Base-by-base conservation (phyloP, 2,329 filamentous ascomycete species). In the Fusarium sp. region DNA sequence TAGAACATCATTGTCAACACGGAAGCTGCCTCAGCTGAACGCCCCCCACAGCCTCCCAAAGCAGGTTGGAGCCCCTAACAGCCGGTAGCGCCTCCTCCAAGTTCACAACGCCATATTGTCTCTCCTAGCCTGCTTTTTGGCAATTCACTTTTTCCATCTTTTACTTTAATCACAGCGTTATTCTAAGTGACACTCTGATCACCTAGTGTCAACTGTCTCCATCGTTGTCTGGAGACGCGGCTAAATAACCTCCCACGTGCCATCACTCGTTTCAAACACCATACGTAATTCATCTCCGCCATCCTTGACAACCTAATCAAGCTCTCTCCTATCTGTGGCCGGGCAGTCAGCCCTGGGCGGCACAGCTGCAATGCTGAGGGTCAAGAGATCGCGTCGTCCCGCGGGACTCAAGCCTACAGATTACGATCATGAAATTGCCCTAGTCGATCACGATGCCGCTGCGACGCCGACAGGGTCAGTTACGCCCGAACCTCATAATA, bases 381-480 rank as follows among this genome's bases (percentile, higher is more conserved):
- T 82, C 71, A 77, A 84, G 73, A 86, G 83, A 72, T 89, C 86
- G 71, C 89, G 89, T 76, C 88, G 89, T 76, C 86, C 84, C 41
- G 79, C 84, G 56, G 83, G 84, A 62, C 83, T 90, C 63, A 86
- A 87, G 79, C 88, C 90, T 71, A 83, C 82, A 78, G 89, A 92
- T 74, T 92, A 91, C 77, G 90, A 92, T 76, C 92, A 93, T 80
- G 90, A 91, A 79, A 94, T 95, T 77, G 82, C 79, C 73, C 88
- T 95, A 41, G 84, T 93, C 73, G 91, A 94, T 79, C 83, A 85
- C 62, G 84, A 84, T 76, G 70, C 78, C 68, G 73, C 71, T 17
- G 60, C 62, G 53, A 77, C 76, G 42, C 74, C 75, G 44, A 60
- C 71, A 53, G 59, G 64, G 55, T 59, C 72, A 22, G 39, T 57